Evolutionary conservation across 306 rosid genomes (phyloP).

Genomic region (Prunus armeniaca): DNA sequence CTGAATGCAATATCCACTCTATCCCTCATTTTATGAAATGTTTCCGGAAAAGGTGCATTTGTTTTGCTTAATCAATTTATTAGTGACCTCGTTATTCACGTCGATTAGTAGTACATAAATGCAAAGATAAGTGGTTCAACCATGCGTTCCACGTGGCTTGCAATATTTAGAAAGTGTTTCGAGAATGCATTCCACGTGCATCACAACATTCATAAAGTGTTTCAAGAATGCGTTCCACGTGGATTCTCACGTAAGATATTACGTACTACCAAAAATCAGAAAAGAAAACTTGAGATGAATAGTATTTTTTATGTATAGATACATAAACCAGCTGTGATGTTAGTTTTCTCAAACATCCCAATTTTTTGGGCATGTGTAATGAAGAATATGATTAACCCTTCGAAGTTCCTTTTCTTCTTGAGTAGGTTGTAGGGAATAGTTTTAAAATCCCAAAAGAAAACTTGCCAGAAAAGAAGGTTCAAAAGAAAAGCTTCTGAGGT

Average conservation of each 20-base stretch:
- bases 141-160: not conserved
- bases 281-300: not conserved
- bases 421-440: too few relatives aligned
- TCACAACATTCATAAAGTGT: too few relatives aligned
- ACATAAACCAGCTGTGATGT: not conserved
- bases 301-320: too few relatives aligned
- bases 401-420: not conserved
- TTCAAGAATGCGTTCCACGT: too few relatives aligned
- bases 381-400: not conserved
- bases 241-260: not conserved
- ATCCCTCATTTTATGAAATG: not conserved
- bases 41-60: not conserved
- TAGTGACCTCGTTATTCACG: not conserved
- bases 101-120: not conserved
- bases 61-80: not conserved
- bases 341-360: not conserved
- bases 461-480: not conserved
- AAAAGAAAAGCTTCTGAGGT: constrained; percentile 10
- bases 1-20: not conserved
- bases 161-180: not conserved
- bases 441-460: not conserved
- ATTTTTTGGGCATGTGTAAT: not conserved
- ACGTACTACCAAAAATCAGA: not conserved
- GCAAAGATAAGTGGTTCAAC: not conserved
- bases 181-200: not conserved